Conservation (phyloP, 345 rosid species). For the Eucalyptus curtisii region DNA sequence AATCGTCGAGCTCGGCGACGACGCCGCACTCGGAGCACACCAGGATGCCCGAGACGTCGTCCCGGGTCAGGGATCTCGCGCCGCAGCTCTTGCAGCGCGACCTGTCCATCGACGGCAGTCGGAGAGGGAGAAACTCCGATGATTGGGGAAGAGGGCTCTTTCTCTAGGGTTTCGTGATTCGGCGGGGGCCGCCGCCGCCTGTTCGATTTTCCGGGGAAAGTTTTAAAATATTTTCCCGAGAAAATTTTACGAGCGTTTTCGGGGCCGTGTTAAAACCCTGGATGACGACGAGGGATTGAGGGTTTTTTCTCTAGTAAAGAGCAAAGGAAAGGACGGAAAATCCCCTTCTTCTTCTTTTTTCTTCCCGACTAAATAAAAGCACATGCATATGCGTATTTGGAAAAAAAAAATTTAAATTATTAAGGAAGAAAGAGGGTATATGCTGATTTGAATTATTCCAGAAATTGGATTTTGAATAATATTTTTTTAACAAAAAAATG, state of each 20-base stretch:
- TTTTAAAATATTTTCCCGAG: neutral
- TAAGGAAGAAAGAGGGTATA: neutral
- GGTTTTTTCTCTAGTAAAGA: neutral
- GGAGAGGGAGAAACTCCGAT: neutral
- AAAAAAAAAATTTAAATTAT: neutral
- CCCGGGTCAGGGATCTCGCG: slow-evolving; percentile 23
- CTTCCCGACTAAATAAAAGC: neutral
- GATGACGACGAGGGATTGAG: neutral
- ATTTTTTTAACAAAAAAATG: neutral
- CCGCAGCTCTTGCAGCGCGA: slow-evolving; percentile 40
- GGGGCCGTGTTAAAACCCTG: neutral
- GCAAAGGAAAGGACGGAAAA: neutral
- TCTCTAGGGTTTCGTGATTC: neutral
- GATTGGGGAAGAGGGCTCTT: neutral
- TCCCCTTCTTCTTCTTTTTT: neutral
- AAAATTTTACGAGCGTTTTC: neutral
- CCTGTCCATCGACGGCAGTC: neutral
- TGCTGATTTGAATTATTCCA: neutral
- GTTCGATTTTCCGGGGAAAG: neutral
- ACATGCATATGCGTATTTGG: neutral
- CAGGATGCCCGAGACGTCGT: slow-evolving; percentile 23
- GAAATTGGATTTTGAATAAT: neutral
- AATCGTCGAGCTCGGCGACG: slow-evolving; percentile 27
- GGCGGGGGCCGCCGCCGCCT: neutral
- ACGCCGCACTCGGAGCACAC: slow-evolving; percentile 37